Evolutionary conservation across 1,139 yeast species (phyloP).

Genomic region (Candida pseudoviswanathii): DNA sequence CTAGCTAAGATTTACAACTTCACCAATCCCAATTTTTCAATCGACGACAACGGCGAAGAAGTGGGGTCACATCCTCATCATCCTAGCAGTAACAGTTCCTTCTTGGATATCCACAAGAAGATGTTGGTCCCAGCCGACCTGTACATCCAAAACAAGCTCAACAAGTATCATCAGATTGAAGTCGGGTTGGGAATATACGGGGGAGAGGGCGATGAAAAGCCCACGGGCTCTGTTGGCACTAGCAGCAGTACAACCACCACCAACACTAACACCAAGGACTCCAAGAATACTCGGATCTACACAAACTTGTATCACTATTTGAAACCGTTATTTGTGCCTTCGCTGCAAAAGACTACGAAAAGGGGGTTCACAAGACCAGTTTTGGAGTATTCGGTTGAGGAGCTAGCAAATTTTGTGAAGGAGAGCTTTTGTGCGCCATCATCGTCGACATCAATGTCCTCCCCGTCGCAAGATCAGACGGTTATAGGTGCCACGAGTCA

Average conservation of each 20-base stretch:
- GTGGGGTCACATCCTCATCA: slow-evolving; percentile 21
- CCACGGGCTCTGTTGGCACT: not conserved
- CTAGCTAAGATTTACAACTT: slow-evolving; percentile 41
- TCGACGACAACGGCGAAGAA: slow-evolving; percentile 25
- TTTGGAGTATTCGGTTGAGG: slow-evolving; percentile 30
- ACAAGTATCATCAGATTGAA: slow-evolving; percentile 21
- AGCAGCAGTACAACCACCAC: not conserved
- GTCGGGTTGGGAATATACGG: slow-evolving; percentile 26
- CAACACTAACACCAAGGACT: slow-evolving; percentile 1
- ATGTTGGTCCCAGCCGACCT: slow-evolving; percentile 45
- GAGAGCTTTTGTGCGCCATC: slow-evolving; percentile 23
- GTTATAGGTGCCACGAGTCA: not conserved
- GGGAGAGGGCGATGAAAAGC: not conserved
- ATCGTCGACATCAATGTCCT: not conserved
- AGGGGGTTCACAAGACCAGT: slow-evolving; percentile 22
- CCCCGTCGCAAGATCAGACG: not conserved
- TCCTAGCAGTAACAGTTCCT: slow-evolving; percentile 16
- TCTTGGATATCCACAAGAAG: slow-evolving; percentile 39
- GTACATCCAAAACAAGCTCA: slow-evolving; percentile 30
- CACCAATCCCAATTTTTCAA: slow-evolving; percentile 37
- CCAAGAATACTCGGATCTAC: slow-evolving; percentile 2
- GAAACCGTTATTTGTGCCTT: slow-evolving; percentile 19
- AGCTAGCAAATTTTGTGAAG: slow-evolving; percentile 28
- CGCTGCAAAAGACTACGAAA: slow-evolving; percentile 16
- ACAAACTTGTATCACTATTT: slow-evolving; percentile 10